phyloP scores from a whole-genome alignment of 305 asterid genomes.

The Fraxinus floribunda region DNA sequence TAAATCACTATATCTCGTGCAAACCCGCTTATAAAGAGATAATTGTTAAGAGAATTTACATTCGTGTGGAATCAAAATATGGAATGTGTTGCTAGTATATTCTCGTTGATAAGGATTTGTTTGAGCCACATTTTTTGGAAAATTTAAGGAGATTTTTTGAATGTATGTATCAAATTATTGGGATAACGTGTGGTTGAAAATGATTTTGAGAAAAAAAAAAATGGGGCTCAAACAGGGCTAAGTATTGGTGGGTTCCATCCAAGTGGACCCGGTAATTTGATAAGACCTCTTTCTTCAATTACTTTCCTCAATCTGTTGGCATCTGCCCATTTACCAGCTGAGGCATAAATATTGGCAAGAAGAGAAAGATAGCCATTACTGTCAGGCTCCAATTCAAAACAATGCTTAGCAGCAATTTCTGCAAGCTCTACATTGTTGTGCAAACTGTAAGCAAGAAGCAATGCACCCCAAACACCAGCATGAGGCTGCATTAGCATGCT shows the following conservation, averaged over 20 bases:
- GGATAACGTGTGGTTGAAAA: too few relatives aligned
- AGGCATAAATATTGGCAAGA: conserved; percentile 76
- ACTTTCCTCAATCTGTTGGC: conserved; percentile 57
- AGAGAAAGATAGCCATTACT: conserved; percentile 64
- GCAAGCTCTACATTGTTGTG: conserved; percentile 75
- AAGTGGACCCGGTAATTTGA: conserved; percentile 74
- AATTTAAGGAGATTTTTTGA: too few relatives aligned
- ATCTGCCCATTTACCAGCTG: conserved; percentile 81
- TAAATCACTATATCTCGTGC: not conserved
- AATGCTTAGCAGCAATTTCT: conserved; percentile 58
- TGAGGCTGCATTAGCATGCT: conserved; percentile 67
- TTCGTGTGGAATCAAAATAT: not conserved
- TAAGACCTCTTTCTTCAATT: conserved; percentile 45
- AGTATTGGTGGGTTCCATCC: conserved; percentile 40
- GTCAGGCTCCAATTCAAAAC: conserved; percentile 70
- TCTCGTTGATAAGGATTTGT: not conserved
- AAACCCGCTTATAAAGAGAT: not conserved
- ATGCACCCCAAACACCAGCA: conserved; percentile 93
- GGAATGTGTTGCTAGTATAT: not conserved
- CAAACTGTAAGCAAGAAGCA: conserved; percentile 81
- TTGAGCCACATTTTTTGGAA: too few relatives aligned
- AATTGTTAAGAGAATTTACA: not conserved
- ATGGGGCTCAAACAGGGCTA: not conserved
- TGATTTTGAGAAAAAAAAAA: too few relatives aligned
- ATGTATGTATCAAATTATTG: too few relatives aligned